phyloP scores from a whole-genome alignment of 2,329 filamentous ascomycete genomes.

The Xylaria hypoxylon region DNA sequence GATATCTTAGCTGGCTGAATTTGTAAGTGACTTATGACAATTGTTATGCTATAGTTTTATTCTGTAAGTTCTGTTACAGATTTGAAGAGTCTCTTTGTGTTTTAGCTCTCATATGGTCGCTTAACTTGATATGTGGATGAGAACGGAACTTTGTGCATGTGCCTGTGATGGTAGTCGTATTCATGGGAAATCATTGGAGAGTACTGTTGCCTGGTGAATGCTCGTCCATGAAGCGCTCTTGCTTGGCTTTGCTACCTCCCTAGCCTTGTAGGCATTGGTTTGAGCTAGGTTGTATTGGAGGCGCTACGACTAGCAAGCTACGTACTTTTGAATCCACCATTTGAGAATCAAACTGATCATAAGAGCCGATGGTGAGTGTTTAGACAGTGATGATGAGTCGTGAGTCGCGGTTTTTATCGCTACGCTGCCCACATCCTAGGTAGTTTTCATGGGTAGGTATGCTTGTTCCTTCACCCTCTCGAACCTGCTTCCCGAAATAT shows the following conservation, averaged over 20 bases:
- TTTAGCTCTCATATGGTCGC: neutral
- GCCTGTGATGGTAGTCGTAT: neutral
- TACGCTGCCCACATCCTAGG: neutral
- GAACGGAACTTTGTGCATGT: neutral
- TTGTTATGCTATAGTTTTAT: neutral
- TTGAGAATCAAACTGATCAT: neutral
- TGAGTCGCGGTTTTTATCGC: neutral
- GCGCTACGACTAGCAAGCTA: neutral
- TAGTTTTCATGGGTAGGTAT: neutral
- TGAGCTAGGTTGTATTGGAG: neutral
- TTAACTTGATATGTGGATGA: neutral
- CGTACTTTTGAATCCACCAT: neutral
- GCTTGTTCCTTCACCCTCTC: neutral
- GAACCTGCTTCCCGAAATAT: neutral
- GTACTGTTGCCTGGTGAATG: too few relatives aligned
- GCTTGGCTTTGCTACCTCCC: too few relatives aligned
- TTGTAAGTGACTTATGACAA: conserved; percentile 1
- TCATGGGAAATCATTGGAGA: too few relatives aligned
- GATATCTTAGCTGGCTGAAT: neutral
- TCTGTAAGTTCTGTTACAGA: too few relatives aligned
- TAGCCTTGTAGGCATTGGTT: too few relatives aligned
- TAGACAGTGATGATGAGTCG: neutral
- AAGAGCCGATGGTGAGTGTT: neutral
- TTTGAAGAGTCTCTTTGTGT: neutral
- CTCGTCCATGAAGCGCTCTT: too few relatives aligned